Evolutionary conservation across 768 basidiomycete genomes (phyloP).

Genomic region (Leccinum truebloodii): DNA sequence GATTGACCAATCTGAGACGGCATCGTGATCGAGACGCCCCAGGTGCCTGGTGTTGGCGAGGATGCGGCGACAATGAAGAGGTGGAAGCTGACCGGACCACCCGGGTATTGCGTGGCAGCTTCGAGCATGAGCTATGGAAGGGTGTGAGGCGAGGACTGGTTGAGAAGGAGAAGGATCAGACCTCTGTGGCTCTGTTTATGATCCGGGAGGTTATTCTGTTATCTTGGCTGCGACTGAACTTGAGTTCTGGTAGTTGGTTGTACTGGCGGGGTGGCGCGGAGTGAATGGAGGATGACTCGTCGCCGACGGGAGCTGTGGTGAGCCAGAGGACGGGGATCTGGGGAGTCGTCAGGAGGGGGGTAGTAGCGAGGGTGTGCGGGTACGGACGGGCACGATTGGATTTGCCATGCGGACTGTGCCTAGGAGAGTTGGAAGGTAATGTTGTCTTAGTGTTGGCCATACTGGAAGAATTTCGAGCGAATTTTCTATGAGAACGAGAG

Average conservation of each 20-base stretch:
- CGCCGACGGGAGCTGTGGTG: constrained; percentile 44
- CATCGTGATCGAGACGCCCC: constrained; percentile 26
- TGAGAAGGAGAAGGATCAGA: constrained; percentile 25
- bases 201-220: constrained; percentile 47
- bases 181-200: constrained; percentile 48
- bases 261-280: constrained; percentile 41
- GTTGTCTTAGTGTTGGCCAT: constrained; percentile 39
- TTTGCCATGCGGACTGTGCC: constrained; percentile 42
- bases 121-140: constrained; percentile 29
- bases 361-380: background rate
- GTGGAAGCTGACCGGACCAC: constrained; percentile 43
- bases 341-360: background rate
- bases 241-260: constrained; percentile 41
- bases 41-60: constrained; percentile 38
- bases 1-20: constrained; percentile 34
- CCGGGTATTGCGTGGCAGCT: constrained; percentile 32
- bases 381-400: constrained; percentile 43
- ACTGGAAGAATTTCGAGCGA: constrained; percentile 39
- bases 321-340: constrained; percentile 44
- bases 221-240: constrained; percentile 43
- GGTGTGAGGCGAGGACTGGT: background rate
- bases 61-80: constrained; percentile 58
- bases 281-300: constrained; percentile 23
- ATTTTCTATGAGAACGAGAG: constrained; percentile 59
- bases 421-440: constrained; percentile 45